Base-by-base conservation (phyloP, 495 filamentous ascomycete genomes). In the Hypoxylon fuscum region DNA sequence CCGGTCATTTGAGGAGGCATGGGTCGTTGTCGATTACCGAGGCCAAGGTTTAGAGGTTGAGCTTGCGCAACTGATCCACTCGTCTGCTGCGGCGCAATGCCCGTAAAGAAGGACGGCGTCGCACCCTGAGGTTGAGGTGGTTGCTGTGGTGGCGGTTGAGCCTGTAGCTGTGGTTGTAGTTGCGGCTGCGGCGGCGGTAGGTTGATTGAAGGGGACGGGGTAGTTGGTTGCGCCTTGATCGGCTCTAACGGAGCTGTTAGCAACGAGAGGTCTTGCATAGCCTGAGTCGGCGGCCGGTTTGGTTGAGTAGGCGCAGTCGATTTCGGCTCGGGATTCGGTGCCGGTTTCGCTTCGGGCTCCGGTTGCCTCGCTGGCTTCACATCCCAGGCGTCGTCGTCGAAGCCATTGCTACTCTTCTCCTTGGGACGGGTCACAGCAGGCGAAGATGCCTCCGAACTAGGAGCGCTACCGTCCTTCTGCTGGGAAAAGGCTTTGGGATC, bases 321-420 rank as follows among this genome's bases (percentile, higher is more conserved):
- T 49, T 66, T 70, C 1, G 74, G 56, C 46, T 71, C 65, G 5
- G 65, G 55, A 7, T 44, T 29, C 2, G 70, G 68, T 5, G 73
- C 21, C 44, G 69, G 56, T 60, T 73, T 66, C 34, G 46, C 43
- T 47, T 69, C 60, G n/a, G 74, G 65, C 32, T 70, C 68, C 44
- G 74, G 71, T 60, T 87, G 84, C 72, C 87, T 91, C n/a, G 90
- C 82, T n/a, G 93, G 91, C 78, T 97, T 97, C 7, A 95, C 88
- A 69, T 93, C 91, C 95, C 95, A 99, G 22, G 96, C 96, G 79
- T 97, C 91, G 68, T 98, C 96, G 37, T 99, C 95, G 61, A 99
- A 98, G 17, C 92, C 92, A 45, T 79, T 34, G 31, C 75, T 54
- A 79, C 79, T 41, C 37, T 86, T 86, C 35, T 83, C 81, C 29